phyloP scores from a whole-genome alignment of 164 flowering plant species.

The Macadamia integrifolia region DNA sequence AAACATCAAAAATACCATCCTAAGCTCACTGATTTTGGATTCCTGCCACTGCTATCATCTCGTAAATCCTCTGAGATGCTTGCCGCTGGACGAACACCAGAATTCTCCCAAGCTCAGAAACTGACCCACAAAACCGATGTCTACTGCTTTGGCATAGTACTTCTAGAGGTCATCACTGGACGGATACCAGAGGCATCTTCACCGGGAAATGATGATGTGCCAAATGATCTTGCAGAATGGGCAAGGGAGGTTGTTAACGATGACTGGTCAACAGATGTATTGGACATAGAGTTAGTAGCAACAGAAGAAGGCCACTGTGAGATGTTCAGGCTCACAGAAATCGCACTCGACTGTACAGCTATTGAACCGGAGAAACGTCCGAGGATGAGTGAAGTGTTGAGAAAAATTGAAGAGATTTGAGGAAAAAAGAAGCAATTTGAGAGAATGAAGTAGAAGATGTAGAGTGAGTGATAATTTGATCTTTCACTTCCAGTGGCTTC shows the following conservation, averaged over 20 bases:
- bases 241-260: conserved; percentile 33
- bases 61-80: conserved; percentile 23
- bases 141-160: conserved; percentile 54
- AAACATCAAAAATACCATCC: conserved; percentile 17
- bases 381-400: conserved; percentile 38
- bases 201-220: neutral
- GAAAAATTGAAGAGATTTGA: conserved; percentile 36
- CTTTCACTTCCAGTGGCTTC: too few species aligned
- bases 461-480: too few species aligned
- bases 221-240: conserved; percentile 43
- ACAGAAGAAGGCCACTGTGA: conserved; percentile 40
- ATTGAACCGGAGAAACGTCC: conserved; percentile 46
- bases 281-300: conserved; percentile 44
- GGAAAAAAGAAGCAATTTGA: neutral
- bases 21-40: conserved; percentile 54
- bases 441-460: neutral
- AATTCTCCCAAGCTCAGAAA: conserved; percentile 36
- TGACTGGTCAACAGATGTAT: conserved; percentile 60
- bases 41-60: conserved; percentile 37
- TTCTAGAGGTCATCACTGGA: conserved; percentile 60
- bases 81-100: conserved; percentile 39
- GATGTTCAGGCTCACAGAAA: conserved; percentile 48
- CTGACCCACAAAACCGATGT: conserved; percentile 48
- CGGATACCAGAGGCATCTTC: conserved; percentile 29
- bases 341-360: conserved; percentile 55